Evolutionary conservation across 768 basidiomycete genomes (phyloP).

Genomic region (Lactarius tabidus): DNA sequence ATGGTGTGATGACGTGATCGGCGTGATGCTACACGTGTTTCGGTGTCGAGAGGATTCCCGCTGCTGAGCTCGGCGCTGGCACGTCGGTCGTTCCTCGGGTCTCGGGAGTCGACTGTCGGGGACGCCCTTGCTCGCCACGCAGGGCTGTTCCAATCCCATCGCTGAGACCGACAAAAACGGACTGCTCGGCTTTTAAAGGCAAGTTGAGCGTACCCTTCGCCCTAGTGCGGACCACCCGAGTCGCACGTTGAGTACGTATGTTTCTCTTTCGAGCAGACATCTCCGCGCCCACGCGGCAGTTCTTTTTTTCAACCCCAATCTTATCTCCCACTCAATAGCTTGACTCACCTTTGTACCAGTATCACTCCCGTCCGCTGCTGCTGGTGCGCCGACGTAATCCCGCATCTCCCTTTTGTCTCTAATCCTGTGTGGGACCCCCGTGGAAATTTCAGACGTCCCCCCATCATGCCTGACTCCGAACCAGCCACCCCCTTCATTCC

Average conservation of each 20-base stretch:
- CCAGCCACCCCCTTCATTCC: conserved; percentile 33
- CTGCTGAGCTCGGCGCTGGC: background rate
- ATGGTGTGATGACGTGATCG: background rate
- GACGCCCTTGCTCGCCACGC: background rate
- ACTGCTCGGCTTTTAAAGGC: conserved; percentile 9
- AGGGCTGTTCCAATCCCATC: background rate
- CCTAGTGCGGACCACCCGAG: conserved; percentile 2
- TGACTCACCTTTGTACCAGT: no score
- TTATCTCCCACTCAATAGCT: conserved; percentile 7
- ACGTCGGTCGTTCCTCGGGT: conserved; percentile 7
- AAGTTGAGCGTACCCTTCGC: conserved; percentile 13
- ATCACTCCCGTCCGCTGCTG: no score
- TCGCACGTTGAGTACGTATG: background rate
- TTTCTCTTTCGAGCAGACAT: conserved; percentile 1
- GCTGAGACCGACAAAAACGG: background rate
- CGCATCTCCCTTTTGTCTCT: conserved; percentile 3
- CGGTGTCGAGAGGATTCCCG: background rate
- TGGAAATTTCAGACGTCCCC: conserved; percentile 9
- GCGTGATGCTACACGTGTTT: conserved; percentile 26
- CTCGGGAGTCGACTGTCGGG: background rate
- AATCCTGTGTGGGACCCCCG: conserved; percentile 6
- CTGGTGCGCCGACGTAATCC: conserved; percentile 11
- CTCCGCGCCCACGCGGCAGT: background rate
- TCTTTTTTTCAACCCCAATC: background rate
- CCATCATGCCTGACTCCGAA: conserved; percentile 24